Base-by-base conservation (phyloP, 306 rosid genomes). In the Prinsepia uniflora region DNA sequence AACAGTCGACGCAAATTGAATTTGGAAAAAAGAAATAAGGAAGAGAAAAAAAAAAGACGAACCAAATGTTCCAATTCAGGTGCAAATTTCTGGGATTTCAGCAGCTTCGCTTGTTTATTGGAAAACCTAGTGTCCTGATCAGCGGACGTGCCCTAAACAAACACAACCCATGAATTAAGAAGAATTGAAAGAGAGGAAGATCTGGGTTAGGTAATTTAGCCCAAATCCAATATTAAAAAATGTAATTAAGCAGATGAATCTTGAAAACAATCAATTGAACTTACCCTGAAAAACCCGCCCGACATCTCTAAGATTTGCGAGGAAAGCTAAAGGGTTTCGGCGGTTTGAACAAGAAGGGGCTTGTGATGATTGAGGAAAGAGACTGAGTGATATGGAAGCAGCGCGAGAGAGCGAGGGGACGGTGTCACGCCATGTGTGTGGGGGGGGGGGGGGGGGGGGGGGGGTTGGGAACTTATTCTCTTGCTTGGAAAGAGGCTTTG, bases 61-160 rank as follows among this genome's bases (percentile, higher is more conserved):
- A 95, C 99, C 97, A 95, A 67, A 60, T 95, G 96, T 54, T 91
- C 99, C 76, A 95, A 80, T 73, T 95, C 97, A 3, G 97, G 89
- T n/a, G 96, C 80, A 70, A 95, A 95, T 86, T 95, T 95, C 84
- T 95, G 99, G 48, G 99, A 89, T 54, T 95, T 95, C 81, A 95
- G 4, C 77, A 95, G 84, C 87, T 91, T 95, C 18, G 96, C 97
- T 78, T 95, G 97, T 88, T 95, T 95, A 78, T 95, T 95, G 45
- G 99, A 95, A 80, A 95, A 95, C 45, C 99, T 82, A 44, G 99
- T 91, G 86, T 95, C 99, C 78, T 95, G 99, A 75, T 89, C 99
- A 19, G 99, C 96, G 55, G 97, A 84, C 18, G 99, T 95, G 15
- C 99, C 99, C 99, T 95, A 52, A 76, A 64, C 20, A 24, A 4